Percentiles rank a stretch among this genome's conserved stretches.
These are phyloP conservation scores for Kodamaea nitidulidarum DNA, from an alignment of 805 yeast species.

Conservation along the genomic window DNA sequence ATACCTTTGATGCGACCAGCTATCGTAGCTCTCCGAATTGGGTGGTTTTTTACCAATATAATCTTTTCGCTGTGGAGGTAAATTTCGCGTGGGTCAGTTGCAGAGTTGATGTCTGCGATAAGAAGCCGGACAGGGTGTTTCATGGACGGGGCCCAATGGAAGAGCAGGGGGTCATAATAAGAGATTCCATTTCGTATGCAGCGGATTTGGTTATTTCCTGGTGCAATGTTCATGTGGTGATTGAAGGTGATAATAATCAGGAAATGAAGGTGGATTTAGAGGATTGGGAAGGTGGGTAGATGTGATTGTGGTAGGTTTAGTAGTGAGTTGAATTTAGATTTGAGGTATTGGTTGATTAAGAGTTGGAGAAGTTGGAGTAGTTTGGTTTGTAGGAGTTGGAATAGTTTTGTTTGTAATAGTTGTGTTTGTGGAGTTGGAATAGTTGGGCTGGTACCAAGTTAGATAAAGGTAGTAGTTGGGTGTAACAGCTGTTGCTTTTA, in stretches of 20 bases:
- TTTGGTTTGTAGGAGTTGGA: too few relatives aligned
- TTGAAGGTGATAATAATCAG: too few relatives aligned
- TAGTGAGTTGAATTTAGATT: too few relatives aligned
- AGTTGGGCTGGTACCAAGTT: too few relatives aligned
- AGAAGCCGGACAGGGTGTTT: conserved; percentile 21
- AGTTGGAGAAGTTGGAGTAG: too few relatives aligned
- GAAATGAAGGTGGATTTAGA: neutral
- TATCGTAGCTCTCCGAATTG: conserved; percentile 22
- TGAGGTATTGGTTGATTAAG: too few relatives aligned
- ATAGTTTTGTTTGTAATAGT: too few relatives aligned
- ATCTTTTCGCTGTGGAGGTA: conserved; percentile 4
- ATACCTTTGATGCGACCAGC: conserved; percentile 25
- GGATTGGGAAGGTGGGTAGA: neutral
- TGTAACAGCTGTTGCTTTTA: too few relatives aligned
- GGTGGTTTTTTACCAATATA: conserved; percentile 30
- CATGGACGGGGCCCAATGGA: conserved; percentile 29
- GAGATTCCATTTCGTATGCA: conserved; percentile 4
- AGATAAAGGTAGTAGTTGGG: too few relatives aligned
- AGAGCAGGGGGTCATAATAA: conserved; percentile 33
- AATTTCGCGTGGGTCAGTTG: conserved; percentile 8
- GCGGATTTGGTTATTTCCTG: conserved; percentile 30
- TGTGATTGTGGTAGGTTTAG: neutral
- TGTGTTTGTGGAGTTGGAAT: too few relatives aligned
- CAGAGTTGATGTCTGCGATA: conserved; percentile 25
- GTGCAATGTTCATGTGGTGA: conserved; percentile 26